Base-by-base conservation (phyloP, 2,329 filamentous ascomycete genomes). In the Colletotrichum eremochloae region DNA sequence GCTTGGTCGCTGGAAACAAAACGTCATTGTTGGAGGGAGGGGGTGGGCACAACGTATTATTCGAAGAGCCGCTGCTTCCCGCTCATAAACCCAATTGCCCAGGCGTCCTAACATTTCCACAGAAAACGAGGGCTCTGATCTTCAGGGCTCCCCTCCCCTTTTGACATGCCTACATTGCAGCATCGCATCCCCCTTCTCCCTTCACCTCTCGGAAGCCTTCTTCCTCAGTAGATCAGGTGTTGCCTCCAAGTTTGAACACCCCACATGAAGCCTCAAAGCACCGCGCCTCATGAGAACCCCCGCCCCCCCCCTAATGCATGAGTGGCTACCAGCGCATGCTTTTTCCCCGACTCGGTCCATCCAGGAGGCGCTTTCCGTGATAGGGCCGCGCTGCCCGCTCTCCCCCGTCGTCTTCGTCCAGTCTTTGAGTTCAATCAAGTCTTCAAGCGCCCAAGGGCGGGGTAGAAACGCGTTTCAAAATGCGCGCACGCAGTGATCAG, bases 401-500 rank as follows among this genome's bases (percentile, higher is more conserved):
- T 12, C 36, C 31, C n/a, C n/a, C 3, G 38, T 42, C 56, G 56
- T 58, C 38, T n/a, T 31, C 58, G 42, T 61, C 58, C 29, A n/a
- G 12, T 58, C 36, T 58, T 42, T 58, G n/a, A 42, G 56, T 42
- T 42, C 38, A 58, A 42, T 42, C 56, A 58, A 31, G 38, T 29
- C 38, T 18, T 50, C 40, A 58, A 58, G 20, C 2, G 40, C 29
- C 46, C 55, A 48, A 67, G 60, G 69, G 70, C 70, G 70, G 70
- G 70, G 70, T 72, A 72, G 53, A 24, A 31, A 42, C 8, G 40
- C 55, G 70, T 72, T 72, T 72, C 66, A 57, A 65, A 62, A 48
- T n/a, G 46, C 33, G 60, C 55, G 66, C 60, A 70, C 65, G 36
- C 69, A 33, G 29, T 69, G 53, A 72, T 70, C 66, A 70, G 70